Base-by-base conservation (phyloP, 2,329 filamentous ascomycete species). In the Colletotrichum sp. region DNA sequence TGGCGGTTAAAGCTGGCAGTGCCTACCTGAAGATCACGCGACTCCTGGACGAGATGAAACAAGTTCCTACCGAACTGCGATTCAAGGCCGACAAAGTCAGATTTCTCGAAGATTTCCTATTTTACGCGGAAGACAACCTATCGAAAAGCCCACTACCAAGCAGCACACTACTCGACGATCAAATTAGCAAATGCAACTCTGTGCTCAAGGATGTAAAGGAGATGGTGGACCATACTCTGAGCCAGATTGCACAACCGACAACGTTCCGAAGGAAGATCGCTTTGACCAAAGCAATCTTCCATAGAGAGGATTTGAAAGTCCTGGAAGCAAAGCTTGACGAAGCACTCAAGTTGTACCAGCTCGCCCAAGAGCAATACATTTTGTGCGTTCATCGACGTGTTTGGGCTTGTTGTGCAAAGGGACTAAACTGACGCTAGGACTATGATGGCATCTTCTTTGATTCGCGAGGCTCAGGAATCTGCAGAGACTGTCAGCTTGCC, bases 121-220 rank as follows among this genome's bases (percentile, higher is more conserved):
- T 21, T n/a, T 18, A 34, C 13, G 18, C 31, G 6, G 18, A 59
- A 12, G 31, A 31, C 2, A n/a, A 8, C 2, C 16, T 59, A 1
- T 29, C 27, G 57, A 21, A 18, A 13, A 59, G 3, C 16, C 57
- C 57, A 0, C 11, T 47, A n/a, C 43, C 43, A 47, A 47, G 43
- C 11, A 47, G 43, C 12, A 11, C n/a, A 11, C 43, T 13, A 47
- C 43, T 21, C 12, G n/a, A 21, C 21, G 43, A 47, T 7, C 43
- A 47, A 21, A 0, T 47, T 9, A 1, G 43, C 0, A 47, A 47
- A 47, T 47, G 43, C 0, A 6, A 21, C 0, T 3, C 27, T 11
- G 3, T 31, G 13, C 1, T 34, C 9, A 31, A n/a, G 0, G 57
- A 59, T 16, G 7, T 59, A 1, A 59, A 8, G 4, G 18, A 21